Base-by-base conservation (phyloP, 352 stramenopile species). In the Pythium brachiatum region DNA sequence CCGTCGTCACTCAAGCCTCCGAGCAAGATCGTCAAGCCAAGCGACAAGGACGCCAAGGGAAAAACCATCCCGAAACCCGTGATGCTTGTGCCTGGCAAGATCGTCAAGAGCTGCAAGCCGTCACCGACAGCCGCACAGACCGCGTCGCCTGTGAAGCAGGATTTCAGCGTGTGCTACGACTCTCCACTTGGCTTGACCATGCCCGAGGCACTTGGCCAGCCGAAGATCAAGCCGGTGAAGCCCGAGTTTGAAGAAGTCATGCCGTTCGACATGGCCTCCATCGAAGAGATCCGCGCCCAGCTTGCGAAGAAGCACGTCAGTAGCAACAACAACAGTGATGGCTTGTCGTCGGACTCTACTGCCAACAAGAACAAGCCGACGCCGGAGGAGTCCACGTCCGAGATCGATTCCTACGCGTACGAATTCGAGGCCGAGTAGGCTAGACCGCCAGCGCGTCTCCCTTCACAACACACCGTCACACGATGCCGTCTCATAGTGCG, bases 271-370 rank as follows among this genome's bases (percentile, higher is more conserved):
- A 69, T 58, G 31, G 64, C 72, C 9, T 85, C 79, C 5, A 74
- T 89, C 21, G 78, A 71, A 21, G 79, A 87, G 62, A 87, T 89
- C 57, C 80, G 78, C 32, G 72, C 66, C 5, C 74, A 83, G 57
- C 61, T 91, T 29, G 69, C 77, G 41, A 78, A 66, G 11, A 89
- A 87, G 60, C 78, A 91, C 57, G 59, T 57, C 0, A 56, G 43
- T 6, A 13, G 53, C 57, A 53, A 53, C 56, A 66, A 60, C 57
- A 64, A 62, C 59, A 52, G 51, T 29, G 31, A 34, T 29, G 34
- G 31, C 36, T 52, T 57, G n/a, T 38, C 53, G 2, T n/a, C 27
- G 18, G 47, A 20, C 18, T n/a, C n/a, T n/a, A 53, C 8, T 18
- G 29, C 12, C 25, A 48, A 23, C n/a, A 36, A 46, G n/a, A 60